A percentile compares a stretch with the other conserved stretches of the same genome.
Conservation (phyloP, 2,329 filamentous ascomycete genomes). For the Leptographium radiaticola region DNA sequence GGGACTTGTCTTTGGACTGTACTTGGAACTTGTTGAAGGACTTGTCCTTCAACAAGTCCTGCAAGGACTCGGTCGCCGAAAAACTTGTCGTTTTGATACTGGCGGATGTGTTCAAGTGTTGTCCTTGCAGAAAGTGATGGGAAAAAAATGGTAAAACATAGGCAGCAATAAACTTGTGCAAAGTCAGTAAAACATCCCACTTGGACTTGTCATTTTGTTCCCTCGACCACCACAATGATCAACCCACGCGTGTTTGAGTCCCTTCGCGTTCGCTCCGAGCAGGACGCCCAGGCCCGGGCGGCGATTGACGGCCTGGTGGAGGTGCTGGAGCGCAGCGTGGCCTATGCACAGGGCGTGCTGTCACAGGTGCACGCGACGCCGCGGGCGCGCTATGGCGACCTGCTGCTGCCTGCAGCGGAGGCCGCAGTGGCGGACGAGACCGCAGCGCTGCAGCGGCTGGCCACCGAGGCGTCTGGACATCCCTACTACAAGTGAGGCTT, state of each 20-base stretch:
- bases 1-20: too few species aligned
- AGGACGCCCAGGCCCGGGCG: conserved; percentile 72
- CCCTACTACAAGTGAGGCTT: conserved; percentile 80
- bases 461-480: conserved; percentile 62
- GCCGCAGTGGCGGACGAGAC: conserved; percentile 61
- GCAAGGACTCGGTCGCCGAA: neutral
- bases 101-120: too few species aligned
- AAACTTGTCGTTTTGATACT: neutral
- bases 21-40: too few species aligned
- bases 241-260: conserved; percentile 76
- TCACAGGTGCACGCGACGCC: conserved; percentile 85
- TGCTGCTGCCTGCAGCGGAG: conserved; percentile 56
- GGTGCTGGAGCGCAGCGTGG: conserved; percentile 69
- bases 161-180: too few species aligned
- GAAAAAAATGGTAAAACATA: too few species aligned
- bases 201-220: conserved; percentile 12
- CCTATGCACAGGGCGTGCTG: conserved; percentile 68
- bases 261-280: conserved; percentile 80
- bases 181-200: too few species aligned
- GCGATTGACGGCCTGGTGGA: conserved; percentile 72
- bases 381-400: conserved; percentile 28
- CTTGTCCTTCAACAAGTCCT: too few species aligned
- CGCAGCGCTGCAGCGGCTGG: conserved; percentile 56
- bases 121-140: too few species aligned
- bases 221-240: conserved; percentile 36